These are phyloP conservation scores for Tolypocladium paradoxum DNA, from an alignment of 2,329 filamentous ascomycete species.

Conservation along the genomic window DNA sequence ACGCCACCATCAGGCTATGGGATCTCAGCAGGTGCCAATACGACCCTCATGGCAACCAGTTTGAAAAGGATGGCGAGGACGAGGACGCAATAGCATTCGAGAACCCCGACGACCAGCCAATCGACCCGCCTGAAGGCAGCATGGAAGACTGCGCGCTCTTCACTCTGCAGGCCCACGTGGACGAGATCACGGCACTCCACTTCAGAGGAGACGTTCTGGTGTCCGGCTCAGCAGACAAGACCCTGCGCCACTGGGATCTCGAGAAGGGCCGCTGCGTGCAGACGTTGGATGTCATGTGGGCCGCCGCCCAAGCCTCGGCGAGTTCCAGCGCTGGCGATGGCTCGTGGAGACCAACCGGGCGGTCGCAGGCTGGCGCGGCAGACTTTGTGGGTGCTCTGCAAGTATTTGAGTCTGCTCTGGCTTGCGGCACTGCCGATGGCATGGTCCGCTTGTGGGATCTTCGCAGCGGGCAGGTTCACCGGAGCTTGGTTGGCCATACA, in stretches of 20 bases:
- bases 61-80: slow-evolving; percentile 49
- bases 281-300: slow-evolving; percentile 96
- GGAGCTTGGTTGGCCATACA: slow-evolving; percentile 90
- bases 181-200: slow-evolving; percentile 87
- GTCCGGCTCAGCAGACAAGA: slow-evolving; percentile 95
- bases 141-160: slow-evolving; percentile 87
- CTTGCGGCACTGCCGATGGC: slow-evolving; percentile 92
- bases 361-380: slow-evolving; percentile 52
- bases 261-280: slow-evolving; percentile 96
- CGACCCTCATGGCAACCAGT: slow-evolving; percentile 54
- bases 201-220: slow-evolving; percentile 84
- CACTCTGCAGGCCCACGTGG: slow-evolving; percentile 80
- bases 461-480: slow-evolving; percentile 90
- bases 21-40: slow-evolving; percentile 85
- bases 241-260: slow-evolving; percentile 92
- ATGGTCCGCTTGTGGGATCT: slow-evolving; percentile 97
- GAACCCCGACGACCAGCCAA: slow-evolving; percentile 54
- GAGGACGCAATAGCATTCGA: slow-evolving; percentile 64
- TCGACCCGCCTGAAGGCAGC: slow-evolving; percentile 65
- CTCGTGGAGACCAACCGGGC: slow-evolving; percentile 63
- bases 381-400: slow-evolving; percentile 94
- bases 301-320: slow-evolving; percentile 77
- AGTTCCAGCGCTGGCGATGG: slow-evolving; percentile 51
- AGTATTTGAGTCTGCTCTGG: slow-evolving; percentile 90
- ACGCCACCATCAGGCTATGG: slow-evolving; percentile 91